These are phyloP conservation scores for Trametes maxima DNA, from an alignment of 768 basidiomycete genomes.

Conservation along the genomic window DNA sequence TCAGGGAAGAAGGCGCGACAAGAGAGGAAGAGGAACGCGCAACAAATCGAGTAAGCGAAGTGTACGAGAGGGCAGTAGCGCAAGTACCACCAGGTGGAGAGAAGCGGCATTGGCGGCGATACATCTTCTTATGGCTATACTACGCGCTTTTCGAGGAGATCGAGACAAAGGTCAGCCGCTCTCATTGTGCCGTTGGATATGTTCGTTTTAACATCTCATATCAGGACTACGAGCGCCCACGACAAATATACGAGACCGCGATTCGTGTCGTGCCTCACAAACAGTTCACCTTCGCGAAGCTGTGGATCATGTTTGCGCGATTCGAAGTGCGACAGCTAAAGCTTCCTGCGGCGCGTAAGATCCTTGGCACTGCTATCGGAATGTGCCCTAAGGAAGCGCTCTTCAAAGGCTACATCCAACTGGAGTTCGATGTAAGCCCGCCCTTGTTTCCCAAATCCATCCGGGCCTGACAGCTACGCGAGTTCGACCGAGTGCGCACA, in stretches of 20 bases:
- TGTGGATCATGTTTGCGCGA: conserved; percentile 91
- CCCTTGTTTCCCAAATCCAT: neutral
- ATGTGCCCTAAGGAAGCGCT: conserved; percentile 95
- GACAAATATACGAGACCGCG: conserved; percentile 92
- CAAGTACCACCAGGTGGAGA: conserved; percentile 94
- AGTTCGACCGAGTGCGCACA: conserved; percentile 91
- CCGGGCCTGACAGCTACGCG: conserved; percentile 62
- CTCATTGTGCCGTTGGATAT: neutral
- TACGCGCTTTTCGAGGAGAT: conserved; percentile 98
- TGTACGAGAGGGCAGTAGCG: conserved; percentile 94
- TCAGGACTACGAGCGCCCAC: conserved; percentile 81
- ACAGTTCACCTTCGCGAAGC: conserved; percentile 95
- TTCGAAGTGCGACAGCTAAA: conserved; percentile 90
- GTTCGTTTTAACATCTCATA: neutral
- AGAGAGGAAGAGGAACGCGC: conserved; percentile 69
- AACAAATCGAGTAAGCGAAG: conserved; percentile 75
- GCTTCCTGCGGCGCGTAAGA: conserved; percentile 81
- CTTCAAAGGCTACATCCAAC: conserved; percentile 94
- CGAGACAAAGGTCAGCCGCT: conserved; percentile 73
- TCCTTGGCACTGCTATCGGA: conserved; percentile 88
- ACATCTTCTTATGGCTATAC: conserved; percentile 91
- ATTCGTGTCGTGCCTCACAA: conserved; percentile 92
- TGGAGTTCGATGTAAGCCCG: conserved; percentile 79
- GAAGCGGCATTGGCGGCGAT: conserved; percentile 90
- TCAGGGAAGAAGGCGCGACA: conserved; percentile 74